These are phyloP conservation scores for Ziziphus jujuba DNA, from an alignment of 306 rosid species.

Conservation along the genomic window DNA sequence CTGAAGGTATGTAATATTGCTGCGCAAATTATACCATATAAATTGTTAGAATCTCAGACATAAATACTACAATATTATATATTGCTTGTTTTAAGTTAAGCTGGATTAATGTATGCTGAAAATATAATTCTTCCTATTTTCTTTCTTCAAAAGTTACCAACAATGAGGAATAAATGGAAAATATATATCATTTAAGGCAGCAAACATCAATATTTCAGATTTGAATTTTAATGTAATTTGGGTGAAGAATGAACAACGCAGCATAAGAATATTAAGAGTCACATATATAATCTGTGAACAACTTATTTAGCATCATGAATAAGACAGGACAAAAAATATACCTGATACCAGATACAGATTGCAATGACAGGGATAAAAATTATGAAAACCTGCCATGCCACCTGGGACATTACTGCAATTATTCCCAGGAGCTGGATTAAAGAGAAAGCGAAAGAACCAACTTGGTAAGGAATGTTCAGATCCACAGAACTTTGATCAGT, in stretches of 20 bases:
- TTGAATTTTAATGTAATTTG: not conserved
- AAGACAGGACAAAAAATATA: constrained; percentile 26
- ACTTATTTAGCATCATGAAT: not conserved
- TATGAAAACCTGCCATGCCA: constrained; percentile 79
- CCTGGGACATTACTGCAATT: constrained; percentile 81
- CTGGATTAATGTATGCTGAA: not conserved
- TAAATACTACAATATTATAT: not conserved
- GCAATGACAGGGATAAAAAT: constrained; percentile 67
- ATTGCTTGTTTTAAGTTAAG: not conserved
- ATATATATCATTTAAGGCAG: too few species aligned
- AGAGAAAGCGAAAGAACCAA: constrained; percentile 48
- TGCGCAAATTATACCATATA: constrained; percentile 28
- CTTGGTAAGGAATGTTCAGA: constrained; percentile 41
- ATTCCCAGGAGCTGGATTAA: constrained; percentile 65
- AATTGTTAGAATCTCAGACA: constrained; percentile 4
- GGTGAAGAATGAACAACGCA: not conserved
- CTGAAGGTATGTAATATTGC: constrained; percentile 73
- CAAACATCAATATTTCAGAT: too few species aligned
- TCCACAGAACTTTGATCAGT: constrained; percentile 76
- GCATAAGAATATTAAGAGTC: not conserved
- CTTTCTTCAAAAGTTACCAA: too few species aligned
- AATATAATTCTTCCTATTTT: not conserved
- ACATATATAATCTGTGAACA: not conserved
- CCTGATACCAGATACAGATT: constrained; percentile 72
- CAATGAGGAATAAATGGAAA: too few species aligned